Conservation (phyloP, 1,284 basidiomycete species). For the Moesziomyces antarcticus region DNA sequence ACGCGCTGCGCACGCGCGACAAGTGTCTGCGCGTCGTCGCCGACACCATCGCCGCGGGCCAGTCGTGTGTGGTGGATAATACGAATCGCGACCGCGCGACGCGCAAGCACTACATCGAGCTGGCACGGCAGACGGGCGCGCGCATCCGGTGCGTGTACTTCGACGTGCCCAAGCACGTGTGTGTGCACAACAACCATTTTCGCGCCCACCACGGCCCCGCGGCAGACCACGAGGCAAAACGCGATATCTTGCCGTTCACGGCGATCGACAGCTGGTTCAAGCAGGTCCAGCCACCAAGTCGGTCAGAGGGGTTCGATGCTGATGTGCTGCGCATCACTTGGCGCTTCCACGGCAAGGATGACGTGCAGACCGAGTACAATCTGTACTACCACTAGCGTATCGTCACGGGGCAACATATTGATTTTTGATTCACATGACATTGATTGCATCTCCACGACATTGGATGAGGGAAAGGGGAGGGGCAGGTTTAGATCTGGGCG, state of each 20-base stretch:
- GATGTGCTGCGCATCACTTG: conserved; percentile 25
- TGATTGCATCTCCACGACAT: too few relatives aligned
- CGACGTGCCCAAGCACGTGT: conserved; percentile 23
- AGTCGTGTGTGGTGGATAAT: conserved; percentile 57
- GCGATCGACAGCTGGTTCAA: conserved; percentile 43
- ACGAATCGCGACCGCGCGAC: conserved; percentile 53
- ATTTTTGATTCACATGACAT: background rate
- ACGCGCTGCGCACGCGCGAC: conserved; percentile 75
- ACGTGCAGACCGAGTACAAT: conserved; percentile 12
- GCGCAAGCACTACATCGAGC: conserved; percentile 44
- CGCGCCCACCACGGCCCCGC: conserved; percentile 27
- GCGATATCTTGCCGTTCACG: conserved; percentile 20
- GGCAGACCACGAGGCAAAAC: conserved; percentile 4
- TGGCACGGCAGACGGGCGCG: conserved; percentile 16
- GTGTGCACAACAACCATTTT: conserved; percentile 50
- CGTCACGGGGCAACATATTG: too few relatives aligned
- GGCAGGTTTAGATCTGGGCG: conserved; percentile 77
- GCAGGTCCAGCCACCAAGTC: conserved; percentile 21
- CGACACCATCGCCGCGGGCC: conserved; percentile 72
- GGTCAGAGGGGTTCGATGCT: conserved; percentile 37
- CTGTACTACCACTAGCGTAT: conserved; percentile 40
- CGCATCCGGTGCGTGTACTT: conserved; percentile 45
- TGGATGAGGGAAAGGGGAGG: background rate
- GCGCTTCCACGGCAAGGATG: conserved; percentile 26
- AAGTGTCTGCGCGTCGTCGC: conserved; percentile 79